Evolutionary conservation across 768 basidiomycete genomes (phyloP).

Genomic region (Mycena polygramma): DNA sequence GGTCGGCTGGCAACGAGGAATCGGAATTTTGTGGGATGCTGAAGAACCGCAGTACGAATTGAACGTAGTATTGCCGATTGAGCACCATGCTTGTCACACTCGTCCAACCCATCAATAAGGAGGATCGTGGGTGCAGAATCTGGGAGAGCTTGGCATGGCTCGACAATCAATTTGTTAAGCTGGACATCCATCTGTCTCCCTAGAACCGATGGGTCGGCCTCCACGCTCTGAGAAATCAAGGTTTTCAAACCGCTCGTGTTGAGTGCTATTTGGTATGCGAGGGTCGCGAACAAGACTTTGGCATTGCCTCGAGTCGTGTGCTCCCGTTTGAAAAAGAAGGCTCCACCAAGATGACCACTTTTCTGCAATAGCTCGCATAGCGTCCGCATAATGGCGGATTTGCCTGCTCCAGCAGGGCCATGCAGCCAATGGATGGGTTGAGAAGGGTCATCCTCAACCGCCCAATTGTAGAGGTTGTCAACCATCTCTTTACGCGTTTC

Average conservation of each 20-base stretch:
- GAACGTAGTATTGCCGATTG: background rate
- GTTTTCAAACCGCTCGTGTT: no score
- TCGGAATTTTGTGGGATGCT: background rate
- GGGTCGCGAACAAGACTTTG: no score
- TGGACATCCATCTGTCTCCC: background rate
- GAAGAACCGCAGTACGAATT: background rate
- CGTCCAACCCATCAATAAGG: slow-evolving; percentile 4
- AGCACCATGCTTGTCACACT: background rate
- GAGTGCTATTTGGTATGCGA: no score
- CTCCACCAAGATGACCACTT: no score
- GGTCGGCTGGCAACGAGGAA: slow-evolving; percentile 6
- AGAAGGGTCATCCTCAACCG: background rate
- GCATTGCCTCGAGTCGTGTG: no score
- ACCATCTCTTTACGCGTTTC: slow-evolving; percentile 1
- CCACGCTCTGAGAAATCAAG: no score
- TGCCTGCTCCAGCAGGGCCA: background rate
- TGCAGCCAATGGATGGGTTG: background rate
- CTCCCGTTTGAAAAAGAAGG: no score
- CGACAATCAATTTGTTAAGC: background rate
- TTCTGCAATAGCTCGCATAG: no score
- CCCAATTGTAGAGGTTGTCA: background rate
- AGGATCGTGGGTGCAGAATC: background rate
- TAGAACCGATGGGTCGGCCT: background rate
- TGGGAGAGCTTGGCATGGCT: background rate
- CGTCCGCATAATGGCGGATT: no score